Percentiles rank a stretch among this genome's conserved stretches.
These are phyloP conservation scores for Rhizopus arrhizus DNA, from an alignment of 371 early-diverging fungal species.

Conservation along the genomic window DNA sequence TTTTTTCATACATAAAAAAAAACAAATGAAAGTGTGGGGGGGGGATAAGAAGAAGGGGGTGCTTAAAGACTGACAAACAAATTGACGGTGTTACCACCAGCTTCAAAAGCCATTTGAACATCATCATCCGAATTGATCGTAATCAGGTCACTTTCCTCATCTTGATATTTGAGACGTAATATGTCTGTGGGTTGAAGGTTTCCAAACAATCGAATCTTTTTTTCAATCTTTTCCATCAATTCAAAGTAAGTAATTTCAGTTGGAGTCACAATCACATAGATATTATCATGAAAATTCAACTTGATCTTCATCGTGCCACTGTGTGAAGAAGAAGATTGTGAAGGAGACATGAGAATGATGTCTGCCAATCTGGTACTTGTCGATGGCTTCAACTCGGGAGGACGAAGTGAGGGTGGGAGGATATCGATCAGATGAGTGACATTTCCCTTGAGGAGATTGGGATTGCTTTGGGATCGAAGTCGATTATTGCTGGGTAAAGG, in stretches of 20 bases:
- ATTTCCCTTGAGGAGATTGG: constrained; percentile 57
- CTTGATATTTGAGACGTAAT: constrained; percentile 82
- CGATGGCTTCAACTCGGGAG: not conserved
- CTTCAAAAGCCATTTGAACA: constrained; percentile 89
- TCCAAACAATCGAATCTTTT: constrained; percentile 85
- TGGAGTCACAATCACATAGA: constrained; percentile 84
- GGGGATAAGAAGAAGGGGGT: not conserved
- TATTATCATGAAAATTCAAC: constrained; percentile 82
- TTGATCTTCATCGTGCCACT: constrained; percentile 69
- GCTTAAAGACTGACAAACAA: constrained; percentile 41
- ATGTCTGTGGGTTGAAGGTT: constrained; percentile 47
- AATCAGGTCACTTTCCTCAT: constrained; percentile 90
- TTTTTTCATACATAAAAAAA: not conserved
- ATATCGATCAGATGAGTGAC: not conserved
- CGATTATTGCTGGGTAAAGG: constrained; percentile 40
- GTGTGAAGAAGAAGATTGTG: constrained; percentile 21
- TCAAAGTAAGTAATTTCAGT: constrained; percentile 72
- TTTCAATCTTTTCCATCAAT: constrained; percentile 79
- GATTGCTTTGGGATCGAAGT: constrained; percentile 67
- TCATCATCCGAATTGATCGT: constrained; percentile 90
- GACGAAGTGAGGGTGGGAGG: not conserved
- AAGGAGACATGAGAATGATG: constrained; percentile 1
- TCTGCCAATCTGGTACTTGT: not conserved
- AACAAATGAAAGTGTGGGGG: not conserved
- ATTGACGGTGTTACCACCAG: constrained; percentile 51